Percentiles rank a stretch among this genome's conserved stretches.
Conservation (phyloP, 176 grass and related monocot genomes). For the Canna indica region DNA sequence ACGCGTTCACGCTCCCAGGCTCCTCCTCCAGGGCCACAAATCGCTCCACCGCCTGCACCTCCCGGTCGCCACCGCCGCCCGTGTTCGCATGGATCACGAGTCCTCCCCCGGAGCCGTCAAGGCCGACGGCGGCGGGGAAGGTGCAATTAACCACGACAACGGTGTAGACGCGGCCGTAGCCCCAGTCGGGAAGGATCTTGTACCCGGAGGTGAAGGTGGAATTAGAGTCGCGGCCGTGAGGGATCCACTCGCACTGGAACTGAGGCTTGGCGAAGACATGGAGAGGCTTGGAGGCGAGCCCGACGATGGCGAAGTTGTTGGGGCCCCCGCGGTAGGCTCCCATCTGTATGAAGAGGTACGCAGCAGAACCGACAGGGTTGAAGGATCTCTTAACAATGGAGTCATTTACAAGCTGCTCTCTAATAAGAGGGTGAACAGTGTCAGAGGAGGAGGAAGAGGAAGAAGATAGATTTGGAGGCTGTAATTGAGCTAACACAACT, state of each 20-base stretch:
- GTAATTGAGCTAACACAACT: slow-evolving; percentile 12
- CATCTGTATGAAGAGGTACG: slow-evolving; percentile 86
- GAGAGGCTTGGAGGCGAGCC: slow-evolving; percentile 70
- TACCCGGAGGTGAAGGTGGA: slow-evolving; percentile 34
- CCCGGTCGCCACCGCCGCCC: slow-evolving; percentile 46
- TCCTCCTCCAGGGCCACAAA: slow-evolving; percentile 65
- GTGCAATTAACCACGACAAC: slow-evolving; percentile 78
- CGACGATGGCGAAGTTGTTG: slow-evolving; percentile 58
- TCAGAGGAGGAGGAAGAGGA: background rate
- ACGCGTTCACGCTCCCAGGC: slow-evolving; percentile 41
- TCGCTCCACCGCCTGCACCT: slow-evolving; percentile 32
- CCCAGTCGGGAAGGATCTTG: slow-evolving; percentile 89
- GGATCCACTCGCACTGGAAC: slow-evolving; percentile 82
- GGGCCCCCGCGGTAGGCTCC: slow-evolving; percentile 75
- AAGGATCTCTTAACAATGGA: slow-evolving; percentile 52
- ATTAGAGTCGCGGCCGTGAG: slow-evolving; percentile 10
- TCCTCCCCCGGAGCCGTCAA: slow-evolving; percentile 40
- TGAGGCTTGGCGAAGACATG: slow-evolving; percentile 63
- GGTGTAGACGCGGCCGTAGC: slow-evolving; percentile 78
- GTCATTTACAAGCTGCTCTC: slow-evolving; percentile 2
- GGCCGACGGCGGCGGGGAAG: slow-evolving; percentile 44
- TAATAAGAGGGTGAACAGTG: slow-evolving; percentile 1
- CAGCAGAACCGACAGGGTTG: slow-evolving; percentile 53
- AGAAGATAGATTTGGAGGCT: background rate
- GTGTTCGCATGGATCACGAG: slow-evolving; percentile 59